phyloP scores from a whole-genome alignment of 2,329 filamentous ascomycete species.

The Incumbomyces delicatus region DNA sequence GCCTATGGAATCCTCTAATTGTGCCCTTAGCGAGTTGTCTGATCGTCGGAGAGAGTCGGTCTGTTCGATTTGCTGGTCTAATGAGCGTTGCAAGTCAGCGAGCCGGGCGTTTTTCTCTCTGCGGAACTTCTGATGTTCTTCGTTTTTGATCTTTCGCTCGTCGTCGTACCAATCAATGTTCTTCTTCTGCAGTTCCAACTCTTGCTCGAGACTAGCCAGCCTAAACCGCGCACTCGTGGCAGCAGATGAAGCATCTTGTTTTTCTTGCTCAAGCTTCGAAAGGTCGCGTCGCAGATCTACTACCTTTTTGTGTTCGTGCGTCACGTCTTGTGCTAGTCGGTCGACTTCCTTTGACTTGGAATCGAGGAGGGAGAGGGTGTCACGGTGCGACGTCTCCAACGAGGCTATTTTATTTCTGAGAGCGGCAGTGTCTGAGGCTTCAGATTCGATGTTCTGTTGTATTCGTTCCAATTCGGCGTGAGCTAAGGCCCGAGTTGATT shows the following conservation, averaged over 20 bases:
- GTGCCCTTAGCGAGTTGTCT: slow-evolving; percentile 69
- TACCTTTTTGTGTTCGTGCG: slow-evolving; percentile 79
- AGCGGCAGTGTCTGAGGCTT: slow-evolving; percentile 58
- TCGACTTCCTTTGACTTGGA: slow-evolving; percentile 82
- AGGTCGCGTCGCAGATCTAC: slow-evolving; percentile 76
- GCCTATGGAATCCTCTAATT: slow-evolving; percentile 71
- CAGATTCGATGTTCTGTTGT: slow-evolving; percentile 60
- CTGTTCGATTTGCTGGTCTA: slow-evolving; percentile 71
- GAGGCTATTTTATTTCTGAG: slow-evolving; percentile 75
- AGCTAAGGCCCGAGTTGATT: slow-evolving; percentile 62
- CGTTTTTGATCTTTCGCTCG: slow-evolving; percentile 81
- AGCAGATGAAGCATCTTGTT: slow-evolving; percentile 71
- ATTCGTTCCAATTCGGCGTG: slow-evolving; percentile 74
- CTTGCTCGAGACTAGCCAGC: slow-evolving; percentile 81
- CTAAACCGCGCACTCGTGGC: slow-evolving; percentile 77
- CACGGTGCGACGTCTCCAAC: slow-evolving; percentile 84
- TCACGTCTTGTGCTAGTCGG: slow-evolving; percentile 73
- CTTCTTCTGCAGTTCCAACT: slow-evolving; percentile 76
- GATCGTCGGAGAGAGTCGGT: slow-evolving; percentile 69
- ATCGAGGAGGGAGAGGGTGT: slow-evolving; percentile 79
- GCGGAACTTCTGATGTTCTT: slow-evolving; percentile 78
- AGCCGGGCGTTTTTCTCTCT: slow-evolving; percentile 92
- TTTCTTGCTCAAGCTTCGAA: slow-evolving; percentile 67
- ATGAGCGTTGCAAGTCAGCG: slow-evolving; percentile 74
- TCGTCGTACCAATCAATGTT: slow-evolving; percentile 90